A percentile compares a stretch with the other conserved stretches of the same genome.
Evolutionary conservation across 2,329 filamentous ascomycete genomes (phyloP).

Genomic region (Neurospora crassa): DNA sequence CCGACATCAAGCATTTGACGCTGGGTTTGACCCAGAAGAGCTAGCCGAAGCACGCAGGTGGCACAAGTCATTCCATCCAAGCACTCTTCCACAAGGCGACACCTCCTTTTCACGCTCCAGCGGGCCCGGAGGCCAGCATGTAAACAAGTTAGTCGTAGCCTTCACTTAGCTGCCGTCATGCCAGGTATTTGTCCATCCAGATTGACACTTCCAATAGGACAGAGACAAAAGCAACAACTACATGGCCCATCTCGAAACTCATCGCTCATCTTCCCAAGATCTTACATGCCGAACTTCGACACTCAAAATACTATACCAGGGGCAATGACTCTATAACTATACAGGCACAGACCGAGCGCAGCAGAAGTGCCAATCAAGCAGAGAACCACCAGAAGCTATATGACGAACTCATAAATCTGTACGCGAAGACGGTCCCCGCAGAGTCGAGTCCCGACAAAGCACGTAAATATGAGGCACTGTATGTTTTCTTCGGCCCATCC

Average conservation of each 20-base stretch:
- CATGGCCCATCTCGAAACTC: conserved; percentile 40
- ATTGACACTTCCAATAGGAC: conserved; percentile 31
- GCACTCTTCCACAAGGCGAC: conserved; percentile 38
- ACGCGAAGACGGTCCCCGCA: conserved; percentile 15
- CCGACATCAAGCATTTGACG: conserved; percentile 25
- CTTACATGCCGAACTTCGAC: conserved; percentile 36
- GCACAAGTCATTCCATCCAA: conserved; percentile 34
- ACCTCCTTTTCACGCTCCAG: conserved; percentile 49
- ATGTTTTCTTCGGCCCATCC: conserved; percentile 4
- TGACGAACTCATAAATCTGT: conserved; percentile 16
- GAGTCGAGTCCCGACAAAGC: conserved; percentile 17
- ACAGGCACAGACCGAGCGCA: conserved; percentile 45
- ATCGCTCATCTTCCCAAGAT: conserved; percentile 34
- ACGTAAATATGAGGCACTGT: conserved; percentile 19
- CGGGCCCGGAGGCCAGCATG: conserved; percentile 51
- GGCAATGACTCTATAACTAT: conserved; percentile 43
- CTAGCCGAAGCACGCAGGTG: conserved; percentile 43
- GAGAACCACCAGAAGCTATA: conserved; percentile 37
- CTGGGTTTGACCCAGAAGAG: conserved; percentile 38
- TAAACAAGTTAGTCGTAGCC: conserved; percentile 43
- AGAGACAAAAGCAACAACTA: conserved; percentile 48
- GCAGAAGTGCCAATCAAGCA: conserved; percentile 39
- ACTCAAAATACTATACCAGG: conserved; percentile 44
- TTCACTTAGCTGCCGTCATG: neutral
- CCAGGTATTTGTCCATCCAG: neutral